Percentiles rank a stretch among this genome's conserved stretches.
These are phyloP conservation scores for Leccinum rimulosum DNA, from an alignment of 768 basidiomycete species.

Conservation along the genomic window DNA sequence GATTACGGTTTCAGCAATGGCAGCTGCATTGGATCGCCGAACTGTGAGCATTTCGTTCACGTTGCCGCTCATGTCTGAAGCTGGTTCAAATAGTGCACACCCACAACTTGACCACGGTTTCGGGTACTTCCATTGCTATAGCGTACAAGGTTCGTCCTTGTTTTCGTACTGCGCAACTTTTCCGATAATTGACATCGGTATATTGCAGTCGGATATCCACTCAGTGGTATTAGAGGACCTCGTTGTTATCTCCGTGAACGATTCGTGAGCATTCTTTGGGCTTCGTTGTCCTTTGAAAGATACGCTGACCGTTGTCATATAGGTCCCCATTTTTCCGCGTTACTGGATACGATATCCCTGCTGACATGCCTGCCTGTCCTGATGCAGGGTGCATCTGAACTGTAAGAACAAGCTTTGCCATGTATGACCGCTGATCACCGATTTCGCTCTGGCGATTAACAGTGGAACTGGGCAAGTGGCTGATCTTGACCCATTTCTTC, in stretches of 20 bases:
- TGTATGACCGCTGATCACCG: neutral
- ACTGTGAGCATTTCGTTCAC: constrained; percentile 8
- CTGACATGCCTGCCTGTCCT: constrained; percentile 7
- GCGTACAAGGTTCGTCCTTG: constrained; percentile 13
- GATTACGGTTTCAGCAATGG: neutral
- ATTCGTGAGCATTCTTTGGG: constrained; percentile 4
- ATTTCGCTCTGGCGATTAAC: neutral
- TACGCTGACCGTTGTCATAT: neutral
- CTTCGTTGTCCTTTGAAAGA: neutral
- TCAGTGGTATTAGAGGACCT: neutral
- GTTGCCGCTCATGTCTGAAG: neutral
- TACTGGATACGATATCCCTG: constrained; percentile 2
- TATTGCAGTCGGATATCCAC: neutral
- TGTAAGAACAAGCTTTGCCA: constrained; percentile 3
- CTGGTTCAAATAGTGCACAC: constrained; percentile 11
- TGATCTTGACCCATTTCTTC: too few relatives aligned
- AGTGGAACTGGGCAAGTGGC: constrained; percentile 12
- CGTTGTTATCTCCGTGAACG: neutral
- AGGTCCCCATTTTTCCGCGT: constrained; percentile 12
- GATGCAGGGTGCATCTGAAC: neutral
- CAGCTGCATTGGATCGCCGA: constrained; percentile 2
- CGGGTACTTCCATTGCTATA: constrained; percentile 10
- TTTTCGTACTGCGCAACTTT: neutral
- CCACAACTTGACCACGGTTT: constrained; percentile 6
- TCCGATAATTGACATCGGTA: neutral